Evolutionary conservation across 2,329 filamentous ascomycete species (phyloP), one percentile per base, ranked within the genome.

Genomic region (Phoma sp.): DNA sequence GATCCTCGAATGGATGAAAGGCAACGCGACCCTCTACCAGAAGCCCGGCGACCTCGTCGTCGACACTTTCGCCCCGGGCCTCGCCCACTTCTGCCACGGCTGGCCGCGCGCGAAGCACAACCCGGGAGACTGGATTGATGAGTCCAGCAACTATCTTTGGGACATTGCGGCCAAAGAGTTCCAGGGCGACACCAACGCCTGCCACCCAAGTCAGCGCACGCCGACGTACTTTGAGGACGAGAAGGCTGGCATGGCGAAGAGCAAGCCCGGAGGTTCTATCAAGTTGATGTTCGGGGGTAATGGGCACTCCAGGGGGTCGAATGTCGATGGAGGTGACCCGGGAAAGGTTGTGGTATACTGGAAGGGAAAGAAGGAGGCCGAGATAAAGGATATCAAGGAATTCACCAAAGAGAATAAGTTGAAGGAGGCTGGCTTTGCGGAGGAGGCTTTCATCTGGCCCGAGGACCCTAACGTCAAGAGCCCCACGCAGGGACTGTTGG

Each of bases 221-320:
- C 53, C 55, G 8, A 45, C 48, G 11, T 52, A 68, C 41, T 54
- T 30, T 23, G 46, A 36, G 38, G 58, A 46, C 2, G 51, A 50
- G 11, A 61, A 62, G 2, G 65, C 64, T 3, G 59, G 55, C 1
- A 68, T 67, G 63, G 60, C 60, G 1, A 61, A 52, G 0, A 51
- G 62, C 1, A 43, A 23, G 5, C 53, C 65, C 1, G 65, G 65
- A 3, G 44, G 47, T 1, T 47, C 29, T 1, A 61, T 69, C 27
- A 63, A 59, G 22, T 58, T 68, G 22, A 62, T 66, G 62, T 68
- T 64, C 14, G 66, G 66, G 9, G 66, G 66, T 14, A 69, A 69
- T 13, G 66, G 66, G 4, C 65, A 69, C 39, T 52, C 53, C 0
- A 62, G 66, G n/a, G 66, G 66, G 7, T 44, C 52, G 14, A 66